Percentiles rank a stretch among this genome's conserved stretches.
phyloP scores from a whole-genome alignment of 495 filamentous ascomycete genomes.

The Aspergillus sclerotioniger region DNA sequence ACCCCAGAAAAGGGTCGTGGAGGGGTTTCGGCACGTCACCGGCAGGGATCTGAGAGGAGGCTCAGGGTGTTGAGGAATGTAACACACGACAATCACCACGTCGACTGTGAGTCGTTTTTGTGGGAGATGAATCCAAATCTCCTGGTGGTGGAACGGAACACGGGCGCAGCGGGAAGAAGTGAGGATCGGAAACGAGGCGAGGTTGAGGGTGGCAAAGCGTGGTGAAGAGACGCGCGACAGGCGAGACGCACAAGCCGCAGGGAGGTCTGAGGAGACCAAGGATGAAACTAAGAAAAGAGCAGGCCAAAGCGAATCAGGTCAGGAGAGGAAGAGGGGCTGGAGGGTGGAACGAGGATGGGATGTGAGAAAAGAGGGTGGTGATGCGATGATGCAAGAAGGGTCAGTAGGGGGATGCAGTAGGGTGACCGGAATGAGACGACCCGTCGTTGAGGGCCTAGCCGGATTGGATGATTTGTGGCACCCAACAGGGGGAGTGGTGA shows the following conservation, averaged over 20 bases:
- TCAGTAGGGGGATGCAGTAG: slow-evolving; percentile 1
- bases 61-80: not conserved
- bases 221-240: not conserved
- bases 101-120: not conserved
- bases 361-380: not conserved
- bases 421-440: not conserved
- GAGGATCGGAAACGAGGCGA: not conserved
- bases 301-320: not conserved
- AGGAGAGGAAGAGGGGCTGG: slow-evolving; percentile 9
- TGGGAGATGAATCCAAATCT: not conserved
- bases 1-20: not conserved
- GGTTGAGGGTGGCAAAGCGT: not conserved
- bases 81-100: not conserved
- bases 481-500: slow-evolving; percentile 4
- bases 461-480: not conserved
- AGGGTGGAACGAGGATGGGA: not conserved
- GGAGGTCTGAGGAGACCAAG: not conserved
- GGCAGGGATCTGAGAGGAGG: not conserved
- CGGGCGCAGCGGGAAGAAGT: not conserved
- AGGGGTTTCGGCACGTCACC: not conserved
- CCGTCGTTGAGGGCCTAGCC: slow-evolving; percentile 1
- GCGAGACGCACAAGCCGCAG: slow-evolving; percentile 7
- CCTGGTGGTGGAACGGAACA: too few relatives aligned
- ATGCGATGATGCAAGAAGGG: not conserved
- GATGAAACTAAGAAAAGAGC: not conserved